Base-by-base conservation (phyloP, 257 asterid genomes). In the Euphrasia confusa region DNA sequence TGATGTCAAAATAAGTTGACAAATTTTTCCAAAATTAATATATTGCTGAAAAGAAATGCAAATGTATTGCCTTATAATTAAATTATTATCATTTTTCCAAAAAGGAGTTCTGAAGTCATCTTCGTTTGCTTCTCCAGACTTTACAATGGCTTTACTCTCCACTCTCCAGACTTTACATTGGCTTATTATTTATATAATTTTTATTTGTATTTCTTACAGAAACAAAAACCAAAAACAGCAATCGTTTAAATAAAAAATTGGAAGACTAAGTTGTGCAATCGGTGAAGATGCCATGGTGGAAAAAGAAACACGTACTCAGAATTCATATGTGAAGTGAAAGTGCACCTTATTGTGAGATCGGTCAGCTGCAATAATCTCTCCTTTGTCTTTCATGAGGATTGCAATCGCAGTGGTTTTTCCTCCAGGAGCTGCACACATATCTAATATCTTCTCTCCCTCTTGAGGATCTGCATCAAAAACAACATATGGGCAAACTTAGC, bases 351-450 rank as follows among this genome's bases (percentile, higher is more conserved):
- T 92, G 84, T 92, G 99, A 70, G 99, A 92, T 78, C 99, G 79
- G 75, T 92, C 99, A 60, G 71, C 84, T 60, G 97, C 97, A 80
- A 92, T 66, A 71, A 92, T 68, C 72, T 86, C 90, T 68, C 99
- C 99, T 72, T 75, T 80, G 83, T 87, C 99, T 84, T 82, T 85
- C 99, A 92, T 92, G 66, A 89, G 96, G 60, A 82, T 84, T 15
- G 97, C 99, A 74, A 92, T 84, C 2, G 94, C 99, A 52, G 99
- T 92, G 33, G 99, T 92, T 78, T 92, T 92, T 58, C 97, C 97
- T 67, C 97, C 97, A 32, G 99, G 99, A 71, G 99, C 99, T 58
- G 99, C 99, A 73, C 99, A 92, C 99, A 92, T 83, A 76, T 92
- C 99, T 59, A 92, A 70, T 81, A 92, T 75, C 79, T 77, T 84